Percentiles rank a stretch among this genome's conserved stretches.
Evolutionary conservation across 1,284 basidiomycete species (phyloP).

Genomic region (Ganoderma resinaceum): DNA sequence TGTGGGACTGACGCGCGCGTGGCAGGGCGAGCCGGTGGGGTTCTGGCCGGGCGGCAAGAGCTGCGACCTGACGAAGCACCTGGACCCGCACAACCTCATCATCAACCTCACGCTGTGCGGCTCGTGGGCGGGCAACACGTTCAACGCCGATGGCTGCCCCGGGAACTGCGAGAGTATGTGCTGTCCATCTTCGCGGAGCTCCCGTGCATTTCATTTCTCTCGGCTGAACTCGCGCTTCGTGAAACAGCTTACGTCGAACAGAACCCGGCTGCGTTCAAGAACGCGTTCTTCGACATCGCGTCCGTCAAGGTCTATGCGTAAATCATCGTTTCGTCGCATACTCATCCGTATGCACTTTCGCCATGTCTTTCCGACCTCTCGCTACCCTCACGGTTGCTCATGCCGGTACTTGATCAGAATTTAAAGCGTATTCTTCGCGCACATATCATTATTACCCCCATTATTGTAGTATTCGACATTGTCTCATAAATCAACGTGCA

Average conservation of each 20-base stretch:
- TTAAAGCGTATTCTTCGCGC: too few relatives aligned
- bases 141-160: constrained; percentile 51
- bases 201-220: neutral
- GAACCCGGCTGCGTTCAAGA: constrained; percentile 66
- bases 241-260: constrained; percentile 62
- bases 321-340: neutral
- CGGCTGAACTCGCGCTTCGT: neutral
- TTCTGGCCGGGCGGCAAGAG: constrained; percentile 54
- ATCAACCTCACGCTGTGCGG: constrained; percentile 61
- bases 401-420: too few relatives aligned
- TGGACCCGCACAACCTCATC: constrained; percentile 61
- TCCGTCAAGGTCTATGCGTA: constrained; percentile 49
- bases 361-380: neutral
- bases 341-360: neutral
- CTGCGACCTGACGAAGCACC: constrained; percentile 54
- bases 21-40: constrained; percentile 58
- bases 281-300: constrained; percentile 75
- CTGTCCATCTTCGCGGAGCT: neutral
- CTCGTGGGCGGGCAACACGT: constrained; percentile 61
- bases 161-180: constrained; percentile 54
- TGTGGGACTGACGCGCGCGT: neutral
- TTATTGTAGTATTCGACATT: too few relatives aligned
- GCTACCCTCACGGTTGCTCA: too few relatives aligned
- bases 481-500: too few relatives aligned
- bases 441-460: too few relatives aligned